phyloP scores from a whole-genome alignment of 208 protist species.

The Leptomonas seymouri region DNA sequence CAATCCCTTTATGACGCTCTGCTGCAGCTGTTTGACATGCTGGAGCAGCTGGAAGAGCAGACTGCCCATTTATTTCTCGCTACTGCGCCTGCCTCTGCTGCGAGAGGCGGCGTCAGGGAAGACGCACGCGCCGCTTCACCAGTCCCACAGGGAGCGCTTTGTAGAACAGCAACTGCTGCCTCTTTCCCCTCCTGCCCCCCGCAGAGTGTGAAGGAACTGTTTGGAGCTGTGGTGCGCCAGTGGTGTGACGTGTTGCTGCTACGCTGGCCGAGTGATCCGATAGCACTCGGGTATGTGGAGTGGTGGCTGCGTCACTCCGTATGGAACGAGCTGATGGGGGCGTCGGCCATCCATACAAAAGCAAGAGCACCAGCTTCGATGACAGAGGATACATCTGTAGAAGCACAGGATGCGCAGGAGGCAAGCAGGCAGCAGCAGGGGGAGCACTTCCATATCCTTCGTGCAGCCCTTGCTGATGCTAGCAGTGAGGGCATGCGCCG shows the following conservation, averaged over 20 bases:
- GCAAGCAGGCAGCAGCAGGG: background rate
- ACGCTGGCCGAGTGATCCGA: conserved; percentile 43
- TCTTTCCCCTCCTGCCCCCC: background rate
- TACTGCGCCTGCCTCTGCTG: background rate
- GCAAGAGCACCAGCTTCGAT: background rate
- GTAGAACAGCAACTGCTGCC: background rate
- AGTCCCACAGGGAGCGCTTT: background rate
- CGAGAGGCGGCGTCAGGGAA: background rate
- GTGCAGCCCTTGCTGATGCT: conserved; percentile 1
- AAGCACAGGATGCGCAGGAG: background rate
- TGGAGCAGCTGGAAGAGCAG: conserved; percentile 20
- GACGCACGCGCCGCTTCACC: too few relatives aligned
- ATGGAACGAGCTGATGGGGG: conserved; percentile 1
- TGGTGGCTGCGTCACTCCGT: conserved; percentile 57
- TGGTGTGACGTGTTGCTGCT: conserved; percentile 36
- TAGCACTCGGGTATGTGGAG: conserved; percentile 46
- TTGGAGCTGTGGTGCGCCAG: conserved; percentile 5
- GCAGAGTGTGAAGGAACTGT: background rate
- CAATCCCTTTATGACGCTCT: conserved; percentile 16
- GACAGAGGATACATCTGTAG: background rate
- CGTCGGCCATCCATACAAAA: background rate
- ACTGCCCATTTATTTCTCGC: background rate
- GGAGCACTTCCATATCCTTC: background rate
- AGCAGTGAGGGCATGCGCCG: conserved; percentile 18
- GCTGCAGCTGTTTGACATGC: conserved; percentile 17